These are phyloP conservation scores for Hordeum vulgare DNA, from an alignment of 176 grass and related monocot species.

Conservation along the genomic window DNA sequence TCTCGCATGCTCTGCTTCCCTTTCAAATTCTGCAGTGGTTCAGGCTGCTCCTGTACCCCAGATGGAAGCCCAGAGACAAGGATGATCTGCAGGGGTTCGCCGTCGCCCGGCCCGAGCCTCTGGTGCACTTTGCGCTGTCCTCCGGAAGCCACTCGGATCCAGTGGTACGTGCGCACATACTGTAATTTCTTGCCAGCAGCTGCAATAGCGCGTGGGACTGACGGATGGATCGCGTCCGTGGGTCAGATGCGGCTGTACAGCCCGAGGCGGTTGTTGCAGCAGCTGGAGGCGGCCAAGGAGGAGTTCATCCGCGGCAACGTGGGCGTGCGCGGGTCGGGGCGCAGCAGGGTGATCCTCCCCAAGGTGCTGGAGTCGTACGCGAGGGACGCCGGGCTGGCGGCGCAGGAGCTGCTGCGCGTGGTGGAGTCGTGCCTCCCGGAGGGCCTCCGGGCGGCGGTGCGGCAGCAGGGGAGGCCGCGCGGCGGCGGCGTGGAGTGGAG, in stretches of 20 bases:
- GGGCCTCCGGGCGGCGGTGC: slow-evolving; percentile 12
- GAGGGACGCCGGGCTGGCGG: slow-evolving; percentile 49
- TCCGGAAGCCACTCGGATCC: slow-evolving; percentile 80
- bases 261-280: slow-evolving; percentile 49
- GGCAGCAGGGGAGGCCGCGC: slow-evolving; percentile 21
- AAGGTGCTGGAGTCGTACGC: slow-evolving; percentile 61
- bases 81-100: slow-evolving; percentile 62
- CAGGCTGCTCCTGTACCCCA: slow-evolving; percentile 54
- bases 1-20: background rate
- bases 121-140: slow-evolving; percentile 80
- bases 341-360: slow-evolving; percentile 51
- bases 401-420: slow-evolving; percentile 37
- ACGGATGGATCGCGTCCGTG: background rate
- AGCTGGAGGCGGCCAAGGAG: slow-evolving; percentile 70
- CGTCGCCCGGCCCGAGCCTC: slow-evolving; percentile 57
- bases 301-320: slow-evolving; percentile 71
- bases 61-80: slow-evolving; percentile 55
- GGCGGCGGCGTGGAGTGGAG: slow-evolving; percentile 55
- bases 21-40: slow-evolving; percentile 54
- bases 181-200: background rate
- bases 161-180: slow-evolving; percentile 36
- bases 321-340: slow-evolving; percentile 35
- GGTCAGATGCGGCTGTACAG: slow-evolving; percentile 71
- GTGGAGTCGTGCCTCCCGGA: slow-evolving; percentile 55
- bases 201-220: background rate